These are phyloP conservation scores for Ophiostoma quercus DNA, from an alignment of 2,329 filamentous ascomycete species.

Conservation along the genomic window DNA sequence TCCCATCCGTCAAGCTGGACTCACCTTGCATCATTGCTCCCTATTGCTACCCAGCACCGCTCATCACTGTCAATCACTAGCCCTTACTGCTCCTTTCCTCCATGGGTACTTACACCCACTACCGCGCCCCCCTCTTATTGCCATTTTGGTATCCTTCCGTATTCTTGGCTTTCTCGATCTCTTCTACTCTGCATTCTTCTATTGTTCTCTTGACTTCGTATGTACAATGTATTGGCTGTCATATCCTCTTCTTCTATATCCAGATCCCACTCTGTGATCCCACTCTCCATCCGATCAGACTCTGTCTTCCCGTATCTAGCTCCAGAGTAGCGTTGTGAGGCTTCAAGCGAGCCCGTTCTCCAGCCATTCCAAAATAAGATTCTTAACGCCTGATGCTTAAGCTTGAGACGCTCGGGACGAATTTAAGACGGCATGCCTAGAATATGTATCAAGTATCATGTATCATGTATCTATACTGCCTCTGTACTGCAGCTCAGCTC, in stretches of 20 bases:
- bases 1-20: conserved; percentile 8
- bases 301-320: background rate
- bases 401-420: background rate
- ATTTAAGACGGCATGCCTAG: background rate
- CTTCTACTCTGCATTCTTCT: background rate
- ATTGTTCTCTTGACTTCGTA: background rate
- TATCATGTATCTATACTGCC: background rate
- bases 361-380: conserved; percentile 2
- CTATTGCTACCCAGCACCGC: background rate
- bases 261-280: conserved; percentile 8
- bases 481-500: background rate
- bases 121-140: conserved; percentile 3
- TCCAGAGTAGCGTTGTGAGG: background rate
- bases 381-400: background rate
- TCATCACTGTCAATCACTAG: background rate
- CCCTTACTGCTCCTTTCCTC: background rate
- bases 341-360: background rate
- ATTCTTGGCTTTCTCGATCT: background rate
- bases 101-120: background rate
- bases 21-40: background rate
- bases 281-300: conserved; percentile 3
- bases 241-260: background rate
- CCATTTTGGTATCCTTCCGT: background rate
- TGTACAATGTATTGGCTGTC: background rate
- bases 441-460: background rate